Conservation (phyloP, 352 stramenopile genomes). For the Phytophthora melonis region DNA sequence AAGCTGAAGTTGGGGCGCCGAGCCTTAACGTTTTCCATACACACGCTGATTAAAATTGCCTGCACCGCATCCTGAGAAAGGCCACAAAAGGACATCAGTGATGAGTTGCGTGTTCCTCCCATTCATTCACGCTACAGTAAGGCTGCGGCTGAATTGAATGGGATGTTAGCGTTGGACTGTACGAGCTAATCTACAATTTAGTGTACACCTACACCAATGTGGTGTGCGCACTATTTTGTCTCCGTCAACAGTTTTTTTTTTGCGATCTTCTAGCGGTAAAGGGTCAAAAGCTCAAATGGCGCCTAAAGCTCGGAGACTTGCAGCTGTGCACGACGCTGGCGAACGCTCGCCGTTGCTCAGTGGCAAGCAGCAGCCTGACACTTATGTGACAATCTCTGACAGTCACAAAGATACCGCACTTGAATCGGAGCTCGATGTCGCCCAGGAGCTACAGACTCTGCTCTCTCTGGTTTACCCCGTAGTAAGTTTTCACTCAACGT, state of each 20-base stretch:
- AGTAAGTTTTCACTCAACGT: slow-evolving; percentile 5
- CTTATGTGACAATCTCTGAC: slow-evolving; percentile 26
- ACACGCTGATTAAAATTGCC: slow-evolving; percentile 14
- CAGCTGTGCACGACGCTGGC: slow-evolving; percentile 13
- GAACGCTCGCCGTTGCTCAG: slow-evolving; percentile 21
- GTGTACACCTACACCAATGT: slow-evolving; percentile 3
- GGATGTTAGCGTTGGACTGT: no score
- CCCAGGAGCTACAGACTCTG: slow-evolving; percentile 51
- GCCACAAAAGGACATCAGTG: not conserved
- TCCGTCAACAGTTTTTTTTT: slow-evolving; percentile 11
- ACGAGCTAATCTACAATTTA: slow-evolving; percentile 3
- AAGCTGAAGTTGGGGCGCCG: slow-evolving; percentile 26
- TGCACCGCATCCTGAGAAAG: slow-evolving; percentile 7
- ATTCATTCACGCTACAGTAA: not conserved
- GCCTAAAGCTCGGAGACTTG: slow-evolving; percentile 2
- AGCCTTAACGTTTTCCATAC: slow-evolving; percentile 16
- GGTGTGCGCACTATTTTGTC: not conserved
- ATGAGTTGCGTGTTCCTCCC: not conserved
- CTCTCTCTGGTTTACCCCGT: slow-evolving; percentile 59
- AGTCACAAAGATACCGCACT: not conserved
- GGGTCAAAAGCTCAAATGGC: not conserved
- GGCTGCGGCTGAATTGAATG: not conserved
- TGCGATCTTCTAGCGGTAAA: slow-evolving; percentile 20
- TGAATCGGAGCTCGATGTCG: slow-evolving; percentile 28
- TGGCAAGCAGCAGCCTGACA: slow-evolving; percentile 20